These are phyloP conservation scores for Begonia masoniana DNA, from an alignment of 306 rosid species.

Conservation along the genomic window DNA sequence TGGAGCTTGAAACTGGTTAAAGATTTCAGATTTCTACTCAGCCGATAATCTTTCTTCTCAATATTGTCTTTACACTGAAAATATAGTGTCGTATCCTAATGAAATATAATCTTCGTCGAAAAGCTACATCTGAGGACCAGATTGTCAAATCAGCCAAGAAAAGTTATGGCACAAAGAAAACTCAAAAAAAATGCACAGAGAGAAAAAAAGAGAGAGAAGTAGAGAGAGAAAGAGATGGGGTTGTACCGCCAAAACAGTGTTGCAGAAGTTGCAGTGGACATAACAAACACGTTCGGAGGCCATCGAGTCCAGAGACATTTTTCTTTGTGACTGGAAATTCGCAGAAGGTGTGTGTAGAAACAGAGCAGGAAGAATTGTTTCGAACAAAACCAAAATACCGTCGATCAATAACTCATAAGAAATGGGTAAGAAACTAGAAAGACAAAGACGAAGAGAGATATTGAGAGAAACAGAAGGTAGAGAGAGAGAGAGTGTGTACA, in stretches of 20 bases:
- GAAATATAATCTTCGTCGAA: background rate
- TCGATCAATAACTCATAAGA: slow-evolving; percentile 16
- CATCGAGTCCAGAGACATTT: slow-evolving; percentile 86
- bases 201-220: slow-evolving; percentile 9
- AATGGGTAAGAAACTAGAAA: slow-evolving; percentile 13
- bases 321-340: background rate
- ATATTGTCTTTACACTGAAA: slow-evolving; percentile 2
- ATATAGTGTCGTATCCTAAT: background rate
- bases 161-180: slow-evolving; percentile 15
- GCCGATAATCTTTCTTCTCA: too few species aligned
- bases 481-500: slow-evolving; percentile 26
- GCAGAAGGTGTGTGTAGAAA: background rate
- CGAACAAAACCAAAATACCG: slow-evolving; percentile 7
- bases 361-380: slow-evolving; percentile 11
- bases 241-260: slow-evolving; percentile 98
- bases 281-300: slow-evolving; percentile 95
- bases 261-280: slow-evolving; percentile 99
- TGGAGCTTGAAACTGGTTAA: background rate
- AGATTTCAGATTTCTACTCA: too few species aligned
- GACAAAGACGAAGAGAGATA: slow-evolving; percentile 9
- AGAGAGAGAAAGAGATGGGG: slow-evolving; percentile 13
- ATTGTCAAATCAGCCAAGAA: slow-evolving; percentile 24
- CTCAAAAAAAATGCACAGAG: slow-evolving; percentile 10
- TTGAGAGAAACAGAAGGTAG: too few species aligned
- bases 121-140: slow-evolving; percentile 4